A percentile compares a stretch with the other conserved stretches of the same genome.
These are phyloP conservation scores for Neonectria hederae DNA, from an alignment of 2,329 filamentous ascomycete genomes.

Conservation along the genomic window DNA sequence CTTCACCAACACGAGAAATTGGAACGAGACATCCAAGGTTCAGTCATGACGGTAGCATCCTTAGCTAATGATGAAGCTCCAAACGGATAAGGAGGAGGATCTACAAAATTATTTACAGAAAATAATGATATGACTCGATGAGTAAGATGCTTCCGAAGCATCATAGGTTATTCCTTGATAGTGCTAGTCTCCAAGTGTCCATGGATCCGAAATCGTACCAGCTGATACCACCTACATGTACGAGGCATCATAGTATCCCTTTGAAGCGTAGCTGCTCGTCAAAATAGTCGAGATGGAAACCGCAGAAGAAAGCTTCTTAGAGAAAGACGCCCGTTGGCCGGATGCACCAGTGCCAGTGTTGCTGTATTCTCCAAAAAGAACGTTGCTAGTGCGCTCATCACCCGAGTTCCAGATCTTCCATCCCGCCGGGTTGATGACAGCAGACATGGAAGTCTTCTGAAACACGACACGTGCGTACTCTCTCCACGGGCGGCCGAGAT, in stretches of 20 bases:
- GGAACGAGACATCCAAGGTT: too few species aligned
- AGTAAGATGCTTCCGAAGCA: too few species aligned
- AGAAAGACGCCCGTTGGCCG: constrained; percentile 45
- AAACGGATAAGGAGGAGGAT: too few species aligned
- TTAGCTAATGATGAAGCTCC: too few species aligned
- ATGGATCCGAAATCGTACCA: background rate
- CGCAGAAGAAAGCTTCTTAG: constrained; percentile 47
- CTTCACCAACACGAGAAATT: too few species aligned
- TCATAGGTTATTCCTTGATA: too few species aligned
- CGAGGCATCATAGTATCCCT: constrained; percentile 34
- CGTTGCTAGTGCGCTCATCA: constrained; percentile 59
- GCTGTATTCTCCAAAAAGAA: constrained; percentile 66
- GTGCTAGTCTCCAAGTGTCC: background rate
- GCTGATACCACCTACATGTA: constrained; percentile 27
- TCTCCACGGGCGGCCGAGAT: constrained; percentile 60
- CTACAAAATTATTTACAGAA: too few species aligned
- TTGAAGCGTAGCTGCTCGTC: constrained; percentile 28
- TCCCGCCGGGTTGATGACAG: constrained; percentile 67
- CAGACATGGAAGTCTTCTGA: constrained; percentile 59
- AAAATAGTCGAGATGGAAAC: constrained; percentile 47
- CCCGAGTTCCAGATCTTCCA: constrained; percentile 65
- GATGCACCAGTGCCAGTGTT: constrained; percentile 69
- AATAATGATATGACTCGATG: too few species aligned
- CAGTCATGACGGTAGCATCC: too few species aligned
- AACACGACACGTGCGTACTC: constrained; percentile 58